phyloP scores from a whole-genome alignment of 495 filamentous ascomycete species.

The Hypoxylon fragiforme region DNA sequence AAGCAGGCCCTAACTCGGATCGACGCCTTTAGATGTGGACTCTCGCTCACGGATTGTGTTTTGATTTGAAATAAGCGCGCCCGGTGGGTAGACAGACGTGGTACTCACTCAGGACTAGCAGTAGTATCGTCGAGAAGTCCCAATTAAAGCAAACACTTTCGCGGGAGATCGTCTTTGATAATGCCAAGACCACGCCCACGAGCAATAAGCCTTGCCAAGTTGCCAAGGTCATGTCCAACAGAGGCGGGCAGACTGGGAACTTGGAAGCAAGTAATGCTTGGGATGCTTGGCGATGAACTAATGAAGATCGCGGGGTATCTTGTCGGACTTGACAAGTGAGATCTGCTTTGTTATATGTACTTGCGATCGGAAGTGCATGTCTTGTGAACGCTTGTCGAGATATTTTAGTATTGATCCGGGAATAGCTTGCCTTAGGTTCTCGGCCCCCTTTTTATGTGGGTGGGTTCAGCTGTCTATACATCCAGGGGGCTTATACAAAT shows the following conservation, averaged over 20 bases:
- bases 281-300: constrained; percentile 18
- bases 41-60: not conserved
- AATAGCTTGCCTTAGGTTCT: not conserved
- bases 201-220: constrained; percentile 44
- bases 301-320: constrained; percentile 26
- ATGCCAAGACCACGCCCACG: constrained; percentile 37
- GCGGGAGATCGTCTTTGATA: constrained; percentile 26
- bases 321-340: constrained; percentile 14
- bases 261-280: constrained; percentile 20
- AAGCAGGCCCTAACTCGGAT: not conserved
- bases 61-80: constrained; percentile 9
- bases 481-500: not conserved
- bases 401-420: not conserved
- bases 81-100: constrained; percentile 8
- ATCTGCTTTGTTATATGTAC: not conserved
- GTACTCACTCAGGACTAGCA: no score
- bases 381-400: not conserved
- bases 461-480: not conserved
- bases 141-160: no score
- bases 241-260: constrained; percentile 17
- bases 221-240: constrained; percentile 15
- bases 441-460: no score
- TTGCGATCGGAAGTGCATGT: not conserved
- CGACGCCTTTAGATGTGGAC: not conserved
- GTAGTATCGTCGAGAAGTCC: no score